Conservation (phyloP, 2,329 filamentous ascomycete species). For the Venturia aucupariae region DNA sequence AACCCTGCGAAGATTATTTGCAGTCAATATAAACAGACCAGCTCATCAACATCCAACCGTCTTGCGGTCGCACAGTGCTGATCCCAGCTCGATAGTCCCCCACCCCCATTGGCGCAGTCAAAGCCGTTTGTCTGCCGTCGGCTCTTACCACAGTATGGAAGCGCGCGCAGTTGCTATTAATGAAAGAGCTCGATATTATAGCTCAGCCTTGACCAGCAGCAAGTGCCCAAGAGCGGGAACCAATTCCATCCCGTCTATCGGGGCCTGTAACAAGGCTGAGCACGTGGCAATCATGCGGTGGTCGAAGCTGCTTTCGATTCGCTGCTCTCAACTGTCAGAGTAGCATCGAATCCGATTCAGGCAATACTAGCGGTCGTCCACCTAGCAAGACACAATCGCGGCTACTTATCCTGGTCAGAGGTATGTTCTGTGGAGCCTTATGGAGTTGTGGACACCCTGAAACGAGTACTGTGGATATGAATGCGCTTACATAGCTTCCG, state of each 20-base stretch:
- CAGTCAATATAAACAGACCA: conserved; percentile 4
- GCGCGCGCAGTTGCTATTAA: neutral
- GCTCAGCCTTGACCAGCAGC: neutral
- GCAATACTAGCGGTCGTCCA: neutral
- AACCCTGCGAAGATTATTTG: conserved; percentile 2
- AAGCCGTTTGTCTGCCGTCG: neutral
- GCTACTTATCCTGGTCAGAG: neutral
- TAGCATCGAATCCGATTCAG: neutral
- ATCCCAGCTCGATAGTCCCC: neutral
- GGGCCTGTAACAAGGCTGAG: neutral
- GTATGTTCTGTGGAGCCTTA: conserved; percentile 1
- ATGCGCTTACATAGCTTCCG: neutral
- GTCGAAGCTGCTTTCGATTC: too few species aligned
- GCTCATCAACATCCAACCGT: neutral
- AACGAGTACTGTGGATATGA: too few species aligned
- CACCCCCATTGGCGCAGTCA: neutral
- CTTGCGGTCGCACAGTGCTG: neutral
- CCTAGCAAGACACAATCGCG: neutral
- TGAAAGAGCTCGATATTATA: neutral
- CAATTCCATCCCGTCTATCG: neutral
- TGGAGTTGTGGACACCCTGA: neutral
- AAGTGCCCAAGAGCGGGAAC: neutral
- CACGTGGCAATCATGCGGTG: neutral
- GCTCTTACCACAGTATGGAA: neutral
- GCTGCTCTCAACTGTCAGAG: neutral